Evolutionary conservation across 2,329 filamentous ascomycete species (phyloP), one percentile per base, ranked within the genome.

Genomic region (Leptoxyphium fumago): DNA sequence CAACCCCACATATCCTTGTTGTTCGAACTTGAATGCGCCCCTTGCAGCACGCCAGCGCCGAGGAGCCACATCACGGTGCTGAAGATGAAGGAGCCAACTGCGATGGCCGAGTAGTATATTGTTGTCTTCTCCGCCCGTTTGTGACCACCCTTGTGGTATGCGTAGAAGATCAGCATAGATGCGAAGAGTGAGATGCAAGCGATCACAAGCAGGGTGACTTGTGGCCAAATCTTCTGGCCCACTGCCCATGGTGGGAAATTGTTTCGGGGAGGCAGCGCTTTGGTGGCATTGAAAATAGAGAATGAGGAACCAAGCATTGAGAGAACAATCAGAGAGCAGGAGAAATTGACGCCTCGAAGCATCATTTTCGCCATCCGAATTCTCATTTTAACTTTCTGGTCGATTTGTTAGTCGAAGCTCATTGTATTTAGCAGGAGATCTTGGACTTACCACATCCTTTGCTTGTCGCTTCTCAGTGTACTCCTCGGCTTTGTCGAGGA

Each of bases 1-100:
- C 91, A 98, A 47, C 89, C 88, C 91, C 91, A 98, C 64, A 98
- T 77, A 64, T 98, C 91, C 64, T 94, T 78, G 58, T 83, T 84
- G 51, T 77, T 68, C 58, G 77, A 77, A 59, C 74, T 83, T 56
- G 78, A 75, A 61, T 81, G 83, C 45, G 78, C 78, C 55, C 82
- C 76, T 61, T 96, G 87, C 56, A 95, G 76, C 45, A 94, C 67
- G 46, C 80, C 85, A 34, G 88, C 88, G 29, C 85, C 87, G 29
- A 91, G 70, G 44, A 81, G 80, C 91, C 91, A 98, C 72, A 98
- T 84, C 57, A 93, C 67, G 63, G 94, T 82, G 61, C 83, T 91
- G 64, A 94, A 81, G 60, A 91, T 81, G 72, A 96, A 96, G 75
- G 89, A 94, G 54, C 79, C 82, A 48, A 94, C 82, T 29, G 88